phyloP scores from a whole-genome alignment of 169 alveolate species.

The Fabrea salina region DNA sequence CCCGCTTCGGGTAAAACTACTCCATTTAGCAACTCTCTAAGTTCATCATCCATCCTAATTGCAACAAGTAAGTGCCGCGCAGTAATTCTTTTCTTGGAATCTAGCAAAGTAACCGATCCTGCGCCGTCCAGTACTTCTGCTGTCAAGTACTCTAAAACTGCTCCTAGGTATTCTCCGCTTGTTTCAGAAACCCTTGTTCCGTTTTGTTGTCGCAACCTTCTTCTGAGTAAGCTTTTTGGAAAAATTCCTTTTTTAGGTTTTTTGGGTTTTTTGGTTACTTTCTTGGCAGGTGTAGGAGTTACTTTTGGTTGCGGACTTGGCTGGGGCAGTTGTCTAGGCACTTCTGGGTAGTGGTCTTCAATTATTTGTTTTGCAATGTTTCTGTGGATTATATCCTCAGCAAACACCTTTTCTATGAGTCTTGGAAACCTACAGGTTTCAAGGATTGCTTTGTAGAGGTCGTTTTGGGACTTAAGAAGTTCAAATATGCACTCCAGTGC shows the following conservation, averaged over 20 bases:
- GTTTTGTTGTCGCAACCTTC: too few relatives aligned
- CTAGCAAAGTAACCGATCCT: background rate
- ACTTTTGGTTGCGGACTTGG: too few relatives aligned
- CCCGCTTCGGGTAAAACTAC: too few relatives aligned
- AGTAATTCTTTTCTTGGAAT: too few relatives aligned
- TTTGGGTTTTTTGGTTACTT: too few relatives aligned
- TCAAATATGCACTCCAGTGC: background rate
- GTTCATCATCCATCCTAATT: too few relatives aligned
- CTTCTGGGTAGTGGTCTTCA: background rate
- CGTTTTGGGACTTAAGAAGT: background rate
- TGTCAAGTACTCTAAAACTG: background rate
- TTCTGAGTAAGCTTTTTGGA: too few relatives aligned
- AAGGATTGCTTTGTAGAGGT: conserved; percentile 1
- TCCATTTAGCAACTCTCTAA: too few relatives aligned
- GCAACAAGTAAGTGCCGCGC: too few relatives aligned
- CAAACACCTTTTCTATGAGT: background rate
- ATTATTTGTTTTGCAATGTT: background rate
- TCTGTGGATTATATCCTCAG: background rate
- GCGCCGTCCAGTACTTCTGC: background rate
- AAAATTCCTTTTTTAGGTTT: too few relatives aligned
- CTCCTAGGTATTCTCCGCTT: background rate
- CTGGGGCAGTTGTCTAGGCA: background rate
- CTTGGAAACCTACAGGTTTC: conserved; percentile 24
- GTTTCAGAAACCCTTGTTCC: background rate
- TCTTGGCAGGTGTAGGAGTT: too few relatives aligned